Evolutionary conservation across 1,284 basidiomycete species (phyloP), one percentile per base, ranked within the genome.

Genomic region (Cryptococcus sp.): DNA sequence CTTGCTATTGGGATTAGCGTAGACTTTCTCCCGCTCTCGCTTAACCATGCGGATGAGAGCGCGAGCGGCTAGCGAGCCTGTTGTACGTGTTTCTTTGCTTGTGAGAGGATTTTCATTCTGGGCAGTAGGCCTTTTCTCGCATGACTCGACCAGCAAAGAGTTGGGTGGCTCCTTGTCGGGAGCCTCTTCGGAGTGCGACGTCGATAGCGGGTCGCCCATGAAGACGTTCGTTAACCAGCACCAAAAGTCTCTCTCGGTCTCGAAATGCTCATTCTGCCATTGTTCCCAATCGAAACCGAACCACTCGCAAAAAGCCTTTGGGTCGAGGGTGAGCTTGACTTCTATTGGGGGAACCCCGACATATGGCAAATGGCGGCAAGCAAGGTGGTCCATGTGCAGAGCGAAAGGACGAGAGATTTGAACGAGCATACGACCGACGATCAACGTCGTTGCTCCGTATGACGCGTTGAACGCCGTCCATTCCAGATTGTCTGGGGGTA

Each of bases 301-400:
- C 62, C 65, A 76, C 2, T 43, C 55, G 50, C 67, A 70, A 11
- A 76, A 52, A 22, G 50, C 61, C 13, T 19, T 44, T 1, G 69
- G 51, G n/a, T 58, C 60, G 4, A 48, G 20, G 29, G 67, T 68
- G 26, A 76, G 57, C 3, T 54, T 52, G 0, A 72, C 44, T 16
- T 70, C 63, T 41, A 70, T 57, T 7, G 56, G 48, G 5, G 55
- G 55, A 1, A 71, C 15, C 8, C 67, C 65, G 13, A 52, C 39
- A 53, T 61, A 72, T 16, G 71, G 63, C 16, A 59, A 43, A 38
- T 66, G 63, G 10, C 63, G 63, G 23, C 72, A 46, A 39, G 58
- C 49, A 43, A 72, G 46, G 39, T 62, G 55, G 7, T 64, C 62
- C 37, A 58, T 50, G 38, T 64, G 62, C 5, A 61, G 29, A 8